Base-by-base conservation (phyloP, 106 monocot species). In the Vanilla planifolia region DNA sequence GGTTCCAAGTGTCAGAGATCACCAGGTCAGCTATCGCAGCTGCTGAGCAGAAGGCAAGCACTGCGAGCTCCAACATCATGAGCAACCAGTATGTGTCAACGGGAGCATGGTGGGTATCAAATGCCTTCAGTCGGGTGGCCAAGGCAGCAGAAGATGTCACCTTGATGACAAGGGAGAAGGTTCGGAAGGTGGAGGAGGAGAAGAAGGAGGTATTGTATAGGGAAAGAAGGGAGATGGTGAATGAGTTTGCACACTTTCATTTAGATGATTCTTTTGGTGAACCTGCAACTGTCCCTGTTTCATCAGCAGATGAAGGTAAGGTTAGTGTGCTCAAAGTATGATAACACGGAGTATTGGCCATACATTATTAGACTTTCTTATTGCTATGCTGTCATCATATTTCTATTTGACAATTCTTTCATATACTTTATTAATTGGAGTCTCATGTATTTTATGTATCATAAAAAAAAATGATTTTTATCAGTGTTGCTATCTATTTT, bases 41-140 rank as follows among this genome's bases (percentile, higher is more conserved):
- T 17, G 83, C 89, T 1, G 90, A 95, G 71, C 73, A 90, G 62
- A 86, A 64, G 66, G 90, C 71, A 8, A 81, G 55, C 55, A 75
- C 22, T 50, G 89, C 86, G 0, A 67, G 85, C 3, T 75, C 80
- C 0, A 73, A 67, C 11, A 62, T 91, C 53, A 48, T 96, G 81
- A 72, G 66, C 50, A 96, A 87, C 66, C 75, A 41, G 7, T 84
- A 81, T 56, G 84, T 90, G 16, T 71, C 65, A 15, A 71, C 80
- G 0, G 81, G 95, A 0, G 84, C 84, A 15, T 83, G 86, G 8
- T 96, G 90, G 96, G 17, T 90, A 57, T 70, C 86, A 0, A 73
- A 64, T 33, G 78, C 96, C 11, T 44, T 84, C 14, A 69, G 64
- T 29, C 77, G 51, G 43, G 81, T 91, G 22, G 67, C 71, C 0